phyloP scores from a whole-genome alignment of 1,284 basidiomycete species.

The Heliocybe sulcata region DNA sequence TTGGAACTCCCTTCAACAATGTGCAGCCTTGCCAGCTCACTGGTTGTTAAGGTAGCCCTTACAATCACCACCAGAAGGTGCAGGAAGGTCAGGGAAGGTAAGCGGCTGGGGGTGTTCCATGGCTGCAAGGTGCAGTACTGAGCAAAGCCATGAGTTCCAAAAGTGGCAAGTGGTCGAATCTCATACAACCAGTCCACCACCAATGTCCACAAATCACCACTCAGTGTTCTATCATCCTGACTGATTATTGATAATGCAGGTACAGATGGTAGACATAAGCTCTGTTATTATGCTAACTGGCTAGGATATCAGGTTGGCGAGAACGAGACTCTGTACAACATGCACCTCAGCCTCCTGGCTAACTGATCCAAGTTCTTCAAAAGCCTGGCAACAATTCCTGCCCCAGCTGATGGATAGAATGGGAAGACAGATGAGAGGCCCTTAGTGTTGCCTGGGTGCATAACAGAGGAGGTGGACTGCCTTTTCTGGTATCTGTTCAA shows the following conservation, averaged over 20 bases:
- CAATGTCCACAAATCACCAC: neutral
- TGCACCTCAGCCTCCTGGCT: neutral
- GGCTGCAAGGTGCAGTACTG: neutral
- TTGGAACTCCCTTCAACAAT: too few species aligned
- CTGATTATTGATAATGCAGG: neutral
- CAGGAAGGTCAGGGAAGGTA: neutral
- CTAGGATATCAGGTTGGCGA: neutral
- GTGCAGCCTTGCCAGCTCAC: too few species aligned
- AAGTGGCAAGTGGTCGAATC: too few species aligned
- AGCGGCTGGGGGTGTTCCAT: neutral
- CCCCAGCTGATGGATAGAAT: neutral
- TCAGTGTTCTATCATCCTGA: neutral
- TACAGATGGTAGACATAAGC: neutral
- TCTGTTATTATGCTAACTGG: neutral
- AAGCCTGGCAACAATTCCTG: neutral
- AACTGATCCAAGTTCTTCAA: neutral
- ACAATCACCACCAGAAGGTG: too few species aligned
- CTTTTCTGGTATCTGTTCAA: neutral
- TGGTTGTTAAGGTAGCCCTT: too few species aligned
- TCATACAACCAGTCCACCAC: neutral
- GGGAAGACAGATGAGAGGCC: neutral
- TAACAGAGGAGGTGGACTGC: neutral
- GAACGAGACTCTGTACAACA: neutral
- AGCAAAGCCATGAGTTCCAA: too few species aligned
- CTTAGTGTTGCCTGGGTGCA: neutral